Evolutionary conservation across 306 rosid genomes (phyloP).

Genomic region (Lotus japonicus): DNA sequence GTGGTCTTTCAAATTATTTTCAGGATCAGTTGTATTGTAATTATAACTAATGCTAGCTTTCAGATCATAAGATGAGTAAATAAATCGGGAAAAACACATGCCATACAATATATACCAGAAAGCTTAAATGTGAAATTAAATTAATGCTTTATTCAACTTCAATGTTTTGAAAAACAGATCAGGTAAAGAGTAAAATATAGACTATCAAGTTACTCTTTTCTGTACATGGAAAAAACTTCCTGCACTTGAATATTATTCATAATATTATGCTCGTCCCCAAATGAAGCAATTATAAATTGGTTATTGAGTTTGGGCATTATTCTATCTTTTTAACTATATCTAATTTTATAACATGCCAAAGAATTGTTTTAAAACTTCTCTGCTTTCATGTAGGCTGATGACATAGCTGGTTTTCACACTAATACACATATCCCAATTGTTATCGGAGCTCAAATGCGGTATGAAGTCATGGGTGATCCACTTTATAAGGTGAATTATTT

Average conservation of each 20-base stretch:
- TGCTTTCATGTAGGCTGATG: conserved; percentile 50
- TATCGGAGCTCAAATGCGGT: conserved; percentile 82
- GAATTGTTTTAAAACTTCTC: not conserved
- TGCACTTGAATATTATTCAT: conserved; percentile 2
- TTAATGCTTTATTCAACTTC: not conserved
- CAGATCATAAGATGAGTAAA: not conserved
- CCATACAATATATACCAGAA: not conserved
- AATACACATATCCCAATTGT: conserved; percentile 89
- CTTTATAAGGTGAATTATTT: conserved; percentile 58
- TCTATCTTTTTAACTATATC: not conserved
- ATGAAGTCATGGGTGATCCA: conserved; percentile 83
- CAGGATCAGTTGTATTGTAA: not conserved
- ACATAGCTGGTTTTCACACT: conserved; percentile 61
- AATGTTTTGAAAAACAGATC: not conserved
- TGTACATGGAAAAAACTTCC: not conserved
- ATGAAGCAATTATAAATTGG: conserved; percentile 1
- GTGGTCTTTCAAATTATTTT: not conserved
- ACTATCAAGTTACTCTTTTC: not conserved
- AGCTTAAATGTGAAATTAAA: not conserved
- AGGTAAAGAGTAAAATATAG: not conserved
- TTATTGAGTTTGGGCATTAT: not conserved
- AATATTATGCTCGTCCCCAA: not conserved
- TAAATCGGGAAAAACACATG: not conserved
- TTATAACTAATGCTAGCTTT: not conserved
- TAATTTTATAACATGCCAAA: not conserved